Percentiles rank a stretch among this genome's conserved stretches.
phyloP scores from a whole-genome alignment of 139 green algal species.

The Chlorella vulgaris region DNA sequence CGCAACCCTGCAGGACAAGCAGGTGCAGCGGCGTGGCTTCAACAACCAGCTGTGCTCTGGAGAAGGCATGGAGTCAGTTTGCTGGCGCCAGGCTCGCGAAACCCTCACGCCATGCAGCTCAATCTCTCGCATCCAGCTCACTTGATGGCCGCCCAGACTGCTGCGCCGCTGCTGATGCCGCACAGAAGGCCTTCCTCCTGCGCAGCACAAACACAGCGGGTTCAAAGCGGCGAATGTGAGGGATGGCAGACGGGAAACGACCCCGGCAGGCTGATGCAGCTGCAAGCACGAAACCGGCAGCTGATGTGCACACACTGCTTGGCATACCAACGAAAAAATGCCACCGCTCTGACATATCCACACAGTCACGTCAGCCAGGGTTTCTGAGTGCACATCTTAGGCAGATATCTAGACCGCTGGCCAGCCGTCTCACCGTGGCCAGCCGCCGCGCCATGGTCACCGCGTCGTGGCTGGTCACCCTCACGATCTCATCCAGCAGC shows the following conservation, averaged over 20 bases:
- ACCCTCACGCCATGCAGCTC: neutral
- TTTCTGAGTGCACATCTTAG: too few relatives aligned
- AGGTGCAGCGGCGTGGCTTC: neutral
- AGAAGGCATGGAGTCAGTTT: neutral
- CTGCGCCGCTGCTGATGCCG: conserved; percentile 93
- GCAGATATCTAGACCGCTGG: too few relatives aligned
- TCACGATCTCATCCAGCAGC: conserved; percentile 89
- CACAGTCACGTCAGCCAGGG: too few relatives aligned
- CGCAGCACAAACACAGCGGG: too few relatives aligned
- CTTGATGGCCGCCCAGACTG: conserved; percentile 77
- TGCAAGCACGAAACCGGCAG: too few relatives aligned
- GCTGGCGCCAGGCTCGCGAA: too few relatives aligned
- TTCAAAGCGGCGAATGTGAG: too few relatives aligned
- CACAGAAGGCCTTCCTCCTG: conserved; percentile 92
- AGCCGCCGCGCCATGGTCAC: conserved; percentile 88
- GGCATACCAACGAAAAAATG: too few relatives aligned
- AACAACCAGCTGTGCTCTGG: neutral
- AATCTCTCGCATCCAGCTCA: conserved; percentile 19
- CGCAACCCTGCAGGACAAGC: conserved; percentile 33
- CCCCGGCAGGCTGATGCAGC: too few relatives aligned
- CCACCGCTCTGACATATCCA: too few relatives aligned
- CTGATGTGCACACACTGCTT: too few relatives aligned
- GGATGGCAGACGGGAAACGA: too few relatives aligned
- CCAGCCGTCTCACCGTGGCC: conserved; percentile 43
- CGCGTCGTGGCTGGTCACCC: conserved; percentile 82